Base-by-base conservation (phyloP, 768 basidiomycete genomes). In the Amanita subjunquillea region DNA sequence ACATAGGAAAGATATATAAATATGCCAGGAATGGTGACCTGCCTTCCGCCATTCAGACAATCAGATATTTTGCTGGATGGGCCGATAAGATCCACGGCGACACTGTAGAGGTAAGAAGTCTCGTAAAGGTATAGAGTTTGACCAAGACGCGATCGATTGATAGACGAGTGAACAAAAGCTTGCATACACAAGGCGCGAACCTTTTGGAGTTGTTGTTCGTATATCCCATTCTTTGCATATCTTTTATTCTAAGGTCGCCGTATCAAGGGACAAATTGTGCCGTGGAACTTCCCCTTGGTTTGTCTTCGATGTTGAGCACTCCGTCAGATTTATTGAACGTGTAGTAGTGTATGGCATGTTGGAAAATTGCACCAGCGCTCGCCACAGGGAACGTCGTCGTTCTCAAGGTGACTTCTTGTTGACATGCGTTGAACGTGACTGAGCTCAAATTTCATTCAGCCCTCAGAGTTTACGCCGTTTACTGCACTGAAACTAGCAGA, bases 51-150 rank as follows among this genome's bases (percentile, higher is more conserved):
- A 9, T 43, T 17, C 17, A 63, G 25, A 70, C 71, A 45, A 65
- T 90, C 55, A 72, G 78, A 37, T 93, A 91, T 69, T 93, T 85
- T 59, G 87, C 81, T 44, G 91, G 91, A 27, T 87, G 86, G 82
- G 86, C 89, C 27, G 91, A 91, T 72, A 93, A 92, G 70, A 66
- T 83, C 50, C 69, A 73, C 2, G 87, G 85, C 8, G 78, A 86
- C 63, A 79, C 78, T 7, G 79, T 88, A 61, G 86, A 90, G 60
- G 64, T 65, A 20, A 23, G 55, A 47, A 34, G 9, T 2, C 20
- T 22, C 20, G 1, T 1, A 13, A n/a, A 13, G n/a, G 3, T 4
- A 39, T 22, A 15, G 9, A 15, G 4, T 10, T 6, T 34, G 10
- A 10, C 22, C 2, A 32, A 3, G 37, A 17, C 8, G 4, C 41